Evolutionary conservation across 2,329 filamentous ascomycete genomes (phyloP).

Genomic region (Cyclaneusma minus): DNA sequence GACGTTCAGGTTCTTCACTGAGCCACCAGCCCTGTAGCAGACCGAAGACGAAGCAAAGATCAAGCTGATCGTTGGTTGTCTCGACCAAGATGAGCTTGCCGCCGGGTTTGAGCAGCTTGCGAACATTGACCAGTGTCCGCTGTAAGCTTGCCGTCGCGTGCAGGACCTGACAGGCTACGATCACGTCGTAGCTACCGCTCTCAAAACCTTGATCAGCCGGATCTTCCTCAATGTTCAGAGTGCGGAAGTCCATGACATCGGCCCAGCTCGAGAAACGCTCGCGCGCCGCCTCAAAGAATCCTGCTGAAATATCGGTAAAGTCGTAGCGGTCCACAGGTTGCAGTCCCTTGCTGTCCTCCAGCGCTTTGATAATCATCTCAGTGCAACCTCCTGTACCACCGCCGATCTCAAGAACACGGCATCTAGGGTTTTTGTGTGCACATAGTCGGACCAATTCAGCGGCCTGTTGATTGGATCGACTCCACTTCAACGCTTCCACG

Average conservation of each 20-base stretch:
- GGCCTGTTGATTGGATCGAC: neutral
- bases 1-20: constrained; percentile 3
- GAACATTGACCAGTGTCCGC: constrained; percentile 12
- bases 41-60: constrained; percentile 5
- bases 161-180: constrained; percentile 11
- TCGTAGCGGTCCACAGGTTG: too few species aligned
- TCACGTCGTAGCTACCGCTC: constrained; percentile 8
- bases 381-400: constrained; percentile 4
- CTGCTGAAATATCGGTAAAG: constrained; percentile 3
- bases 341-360: too few species aligned
- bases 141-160: constrained; percentile 12
- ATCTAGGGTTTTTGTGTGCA: constrained; percentile 7
- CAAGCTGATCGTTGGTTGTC: constrained; percentile 5
- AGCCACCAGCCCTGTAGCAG: constrained; percentile 9
- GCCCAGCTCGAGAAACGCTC: neutral
- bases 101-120: constrained; percentile 14
- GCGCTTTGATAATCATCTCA: too few species aligned
- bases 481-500: neutral
- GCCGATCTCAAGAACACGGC: constrained; percentile 9
- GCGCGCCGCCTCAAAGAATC: constrained; percentile 1
- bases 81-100: constrained; percentile 16
- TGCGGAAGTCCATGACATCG: neutral
- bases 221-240: constrained; percentile 6
- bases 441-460: neutral
- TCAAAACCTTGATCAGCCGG: constrained; percentile 11